Base-by-base conservation (phyloP, 2,329 filamentous ascomycete species). In the Epichloe uncinata region DNA sequence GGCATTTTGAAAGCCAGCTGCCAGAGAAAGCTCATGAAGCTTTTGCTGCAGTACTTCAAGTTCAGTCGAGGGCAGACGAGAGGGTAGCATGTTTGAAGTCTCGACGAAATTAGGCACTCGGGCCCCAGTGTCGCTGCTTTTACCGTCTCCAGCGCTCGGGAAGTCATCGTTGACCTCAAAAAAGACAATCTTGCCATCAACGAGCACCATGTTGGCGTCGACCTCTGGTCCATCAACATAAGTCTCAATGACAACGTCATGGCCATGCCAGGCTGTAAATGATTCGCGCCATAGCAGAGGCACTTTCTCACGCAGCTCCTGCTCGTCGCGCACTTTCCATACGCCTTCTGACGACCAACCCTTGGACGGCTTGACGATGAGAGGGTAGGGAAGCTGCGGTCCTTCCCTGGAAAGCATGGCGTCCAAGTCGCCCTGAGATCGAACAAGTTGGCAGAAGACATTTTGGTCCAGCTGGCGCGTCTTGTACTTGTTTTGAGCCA, bases 111-210 rank as follows among this genome's bases (percentile, higher is more conserved):
- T 36, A 16, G 44, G 12, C n/a, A n/a, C 30, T 15, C 34, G 15
- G 7, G 44, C 16, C 16, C 12, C 44, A 5, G 33, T 16, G 9
- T 38, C 44, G 34, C 13, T 4, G 15, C 12, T 12, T 7, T 33
- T n/a, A 8, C 22, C 34, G n/a, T 47, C 30, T 4, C 34, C 44
- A 15, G 16, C 12, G 33, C 34, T 40, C 12, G 44, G 44, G 33
- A 47, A 47, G 34, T 47, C 34, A 15, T 47, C 44, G 6, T 36
- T 37, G 44, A 37, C 44, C 36, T 47, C 44, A 20, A 47, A 47
- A 18, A 47, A 47, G 16, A 22, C 33, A 11, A 40, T 8, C 13
- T 47, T 7, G 30, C 44, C 44, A 38, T 47, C 33, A 8, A 47
- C 34, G 12, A 47, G 44, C 16, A 37, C 44, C 34, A 47, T 37